Evolutionary conservation across 768 basidiomycete genomes (phyloP).

Genomic region (Auricularia sp.): DNA sequence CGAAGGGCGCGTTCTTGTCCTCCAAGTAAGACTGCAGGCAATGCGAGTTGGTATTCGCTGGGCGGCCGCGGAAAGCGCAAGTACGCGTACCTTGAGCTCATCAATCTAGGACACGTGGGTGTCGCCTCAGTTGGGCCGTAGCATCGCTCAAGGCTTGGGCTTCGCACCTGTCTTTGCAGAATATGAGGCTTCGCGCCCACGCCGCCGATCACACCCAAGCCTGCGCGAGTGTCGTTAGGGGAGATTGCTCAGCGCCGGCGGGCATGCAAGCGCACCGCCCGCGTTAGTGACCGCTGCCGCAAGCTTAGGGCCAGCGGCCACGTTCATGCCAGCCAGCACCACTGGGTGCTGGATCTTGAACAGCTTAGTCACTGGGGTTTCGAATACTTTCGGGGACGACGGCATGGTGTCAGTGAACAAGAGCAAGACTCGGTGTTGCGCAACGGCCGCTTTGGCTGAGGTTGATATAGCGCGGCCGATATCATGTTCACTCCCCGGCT

Average conservation of each 20-base stretch:
- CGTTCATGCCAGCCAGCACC: conserved; percentile 83
- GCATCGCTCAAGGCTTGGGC: background rate
- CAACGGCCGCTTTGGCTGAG: background rate
- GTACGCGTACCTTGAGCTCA: background rate
- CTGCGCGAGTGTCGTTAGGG: conserved; percentile 30
- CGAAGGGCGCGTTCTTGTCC: conserved; percentile 41
- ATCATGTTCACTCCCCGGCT: background rate
- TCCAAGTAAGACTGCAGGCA: conserved; percentile 59
- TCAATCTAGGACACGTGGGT: background rate
- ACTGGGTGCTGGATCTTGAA: conserved; percentile 78
- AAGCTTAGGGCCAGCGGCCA: conserved; percentile 74
- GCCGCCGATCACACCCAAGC: conserved; percentile 76
- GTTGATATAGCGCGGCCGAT: background rate
- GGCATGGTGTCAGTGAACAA: conserved; percentile 36
- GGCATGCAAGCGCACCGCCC: conserved; percentile 18
- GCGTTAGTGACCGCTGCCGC: conserved; percentile 91
- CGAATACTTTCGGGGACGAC: conserved; percentile 53
- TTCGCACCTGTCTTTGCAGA: conserved; percentile 32
- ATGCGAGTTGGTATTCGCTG: conserved; percentile 5
- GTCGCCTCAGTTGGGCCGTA: background rate
- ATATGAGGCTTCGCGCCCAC: conserved; percentile 63
- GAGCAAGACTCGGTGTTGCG: background rate
- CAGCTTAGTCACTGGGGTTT: conserved; percentile 63
- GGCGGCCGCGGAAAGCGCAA: background rate
- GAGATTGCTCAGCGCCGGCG: background rate